Conservation (phyloP, 2,329 filamentous ascomycete species). For the Pseudogymnoascus sp. region DNA sequence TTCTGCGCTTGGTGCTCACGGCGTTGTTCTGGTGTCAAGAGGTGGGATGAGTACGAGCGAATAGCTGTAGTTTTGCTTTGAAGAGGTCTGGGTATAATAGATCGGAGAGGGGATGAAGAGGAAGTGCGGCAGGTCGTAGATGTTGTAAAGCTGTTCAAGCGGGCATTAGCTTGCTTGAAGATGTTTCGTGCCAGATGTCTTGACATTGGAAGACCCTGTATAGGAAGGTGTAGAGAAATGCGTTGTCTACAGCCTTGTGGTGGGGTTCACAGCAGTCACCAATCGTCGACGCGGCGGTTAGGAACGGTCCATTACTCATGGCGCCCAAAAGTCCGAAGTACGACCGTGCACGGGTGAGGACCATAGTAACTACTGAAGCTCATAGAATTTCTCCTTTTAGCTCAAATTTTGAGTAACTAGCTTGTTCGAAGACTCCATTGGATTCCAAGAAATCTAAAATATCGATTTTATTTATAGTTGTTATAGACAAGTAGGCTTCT, state of each 20-base stretch:
- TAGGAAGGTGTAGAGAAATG: constrained; percentile 10
- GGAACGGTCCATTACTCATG: constrained; percentile 5
- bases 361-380: neutral
- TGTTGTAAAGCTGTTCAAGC: neutral
- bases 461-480: neutral
- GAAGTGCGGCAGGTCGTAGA: neutral
- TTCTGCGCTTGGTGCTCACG: constrained; percentile 47
- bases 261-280: constrained; percentile 1
- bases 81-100: neutral
- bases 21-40: constrained; percentile 9
- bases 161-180: constrained; percentile 9
- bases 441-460: neutral
- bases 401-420: neutral
- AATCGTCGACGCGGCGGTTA: constrained; percentile 1
- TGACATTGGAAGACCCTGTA: constrained; percentile 7
- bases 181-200: constrained; percentile 4
- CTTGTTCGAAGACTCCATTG: neutral
- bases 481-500: neutral
- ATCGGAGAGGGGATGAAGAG: neutral
- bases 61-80: neutral
- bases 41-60: constrained; percentile 3
- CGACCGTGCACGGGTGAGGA: neutral
- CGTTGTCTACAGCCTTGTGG: constrained; percentile 8
- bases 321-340: neutral
- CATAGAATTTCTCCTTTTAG: neutral